phyloP scores from a whole-genome alignment of 257 asterid genomes.

The Nemophila menziesii region DNA sequence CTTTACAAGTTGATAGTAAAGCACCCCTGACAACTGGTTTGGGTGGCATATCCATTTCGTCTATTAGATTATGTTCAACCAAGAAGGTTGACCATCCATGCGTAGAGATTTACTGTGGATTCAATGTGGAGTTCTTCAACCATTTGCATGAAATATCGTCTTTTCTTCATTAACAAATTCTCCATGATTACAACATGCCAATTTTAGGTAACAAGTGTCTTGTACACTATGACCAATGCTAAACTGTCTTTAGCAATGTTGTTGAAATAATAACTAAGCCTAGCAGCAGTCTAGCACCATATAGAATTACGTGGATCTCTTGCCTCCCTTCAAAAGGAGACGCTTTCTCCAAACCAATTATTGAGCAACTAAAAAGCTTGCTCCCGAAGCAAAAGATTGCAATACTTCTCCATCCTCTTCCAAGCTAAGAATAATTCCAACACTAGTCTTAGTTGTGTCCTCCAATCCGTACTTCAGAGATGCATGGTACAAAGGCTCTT shows the following conservation, averaged over 20 bases:
- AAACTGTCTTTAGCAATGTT: slow-evolving; percentile 81
- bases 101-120: slow-evolving; percentile 5
- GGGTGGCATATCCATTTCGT: slow-evolving; percentile 2
- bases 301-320: slow-evolving; percentile 65
- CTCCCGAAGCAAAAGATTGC: slow-evolving; percentile 98
- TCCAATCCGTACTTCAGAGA: slow-evolving; percentile 99
- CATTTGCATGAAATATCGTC: slow-evolving; percentile 13
- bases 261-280: slow-evolving; percentile 97
- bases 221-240: slow-evolving; percentile 88
- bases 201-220: slow-evolving; percentile 81
- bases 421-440: slow-evolving; percentile 89
- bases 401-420: slow-evolving; percentile 95
- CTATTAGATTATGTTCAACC: slow-evolving; percentile 8
- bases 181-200: slow-evolving; percentile 79
- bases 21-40: slow-evolving; percentile 7
- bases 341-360: slow-evolving; percentile 85
- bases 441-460: slow-evolving; percentile 66
- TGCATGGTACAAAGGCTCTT: slow-evolving; percentile 83
- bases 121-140: slow-evolving; percentile 9
- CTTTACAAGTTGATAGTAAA: slow-evolving; percentile 9
- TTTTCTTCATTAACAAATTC: slow-evolving; percentile 8
- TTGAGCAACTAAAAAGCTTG: slow-evolving; percentile 85
- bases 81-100: slow-evolving; percentile 10
- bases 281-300: slow-evolving; percentile 71
- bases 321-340: slow-evolving; percentile 83